Evolutionary conservation across 2,329 filamentous ascomycete genomes (phyloP), one percentile per base, ranked within the genome.

Genomic region (Alternaria sp.): DNA sequence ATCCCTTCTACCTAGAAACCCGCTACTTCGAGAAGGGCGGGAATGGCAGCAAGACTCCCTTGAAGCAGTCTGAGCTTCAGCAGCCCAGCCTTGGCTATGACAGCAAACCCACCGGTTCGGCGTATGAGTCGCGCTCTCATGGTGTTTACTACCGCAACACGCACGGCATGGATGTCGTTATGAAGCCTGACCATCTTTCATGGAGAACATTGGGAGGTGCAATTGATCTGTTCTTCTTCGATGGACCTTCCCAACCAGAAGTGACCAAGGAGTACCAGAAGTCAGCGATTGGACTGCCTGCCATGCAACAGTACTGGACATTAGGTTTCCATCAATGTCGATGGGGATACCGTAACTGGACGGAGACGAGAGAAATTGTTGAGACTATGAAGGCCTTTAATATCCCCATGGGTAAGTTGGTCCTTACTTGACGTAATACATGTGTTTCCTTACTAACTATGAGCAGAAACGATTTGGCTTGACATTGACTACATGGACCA

Each of bases 291-390:
- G 91, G 92, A 0, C 80, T 91, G 5, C 91, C 92, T 1, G 88
- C 88, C 0, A 89, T 94, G 87, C 90, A 94, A 72, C 89, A 65
- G n/a, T 95, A 95, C 79, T 94, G 88, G 83, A 88, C 89, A 0
- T 87, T 96, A 61, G 93, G 93, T 0, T 94, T 86, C 73, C 92
- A 96, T 66, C 92, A 96, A 74, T 94, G 91, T 69, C 85, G 91
- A 60, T 95, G 92, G 88, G 92, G 92, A 1, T 95, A 95, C 74
- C 81, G 84, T 39, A 92, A 91, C 69, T 93, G 90, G 87, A 85
- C 86, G 1, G 83, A 87, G 28, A 72, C 92, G 3, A 84, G 89
- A 63, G 85, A 85, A 14, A 82, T 87, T 11, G 81, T 86, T 32
- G 78, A 84, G 48, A 83, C 81, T 52, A 86, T 85, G 74, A 81